Percentiles rank a stretch among this genome's conserved stretches.
These are phyloP conservation scores for Chrysoporthe puriensis DNA, from an alignment of 2,329 filamentous ascomycete species.

Conservation along the genomic window DNA sequence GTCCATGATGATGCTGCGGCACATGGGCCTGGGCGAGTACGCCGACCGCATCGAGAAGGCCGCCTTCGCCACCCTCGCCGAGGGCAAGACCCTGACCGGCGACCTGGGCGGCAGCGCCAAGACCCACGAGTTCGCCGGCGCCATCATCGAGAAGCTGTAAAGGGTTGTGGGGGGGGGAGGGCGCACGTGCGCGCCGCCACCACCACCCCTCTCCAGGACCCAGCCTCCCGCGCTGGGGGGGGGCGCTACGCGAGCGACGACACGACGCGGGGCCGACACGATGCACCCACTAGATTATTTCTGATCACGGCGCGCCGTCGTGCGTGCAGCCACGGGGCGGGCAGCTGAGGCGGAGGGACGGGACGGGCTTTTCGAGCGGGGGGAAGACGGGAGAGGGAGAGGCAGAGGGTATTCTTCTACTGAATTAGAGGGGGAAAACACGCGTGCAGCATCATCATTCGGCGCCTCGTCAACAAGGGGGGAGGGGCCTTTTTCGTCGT, in stretches of 20 bases:
- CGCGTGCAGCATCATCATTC: conserved; percentile 8
- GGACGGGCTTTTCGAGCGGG: background rate
- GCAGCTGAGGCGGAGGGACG: background rate
- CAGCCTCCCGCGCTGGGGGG: too few relatives aligned
- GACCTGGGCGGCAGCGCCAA: conserved; percentile 96
- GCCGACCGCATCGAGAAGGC: conserved; percentile 89
- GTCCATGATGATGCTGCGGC: conserved; percentile 99
- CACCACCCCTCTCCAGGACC: too few relatives aligned
- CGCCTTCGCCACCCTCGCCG: conserved; percentile 90
- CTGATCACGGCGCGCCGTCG: background rate
- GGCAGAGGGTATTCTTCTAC: background rate
- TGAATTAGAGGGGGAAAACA: conserved; percentile 13
- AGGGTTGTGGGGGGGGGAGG: conserved; percentile 14
- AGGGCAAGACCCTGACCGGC: conserved; percentile 95
- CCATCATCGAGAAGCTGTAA: conserved; percentile 78
- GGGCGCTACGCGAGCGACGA: background rate
- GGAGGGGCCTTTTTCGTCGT: background rate
- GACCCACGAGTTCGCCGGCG: conserved; percentile 90
- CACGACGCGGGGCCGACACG: background rate
- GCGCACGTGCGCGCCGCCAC: too few relatives aligned
- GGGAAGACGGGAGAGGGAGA: background rate
- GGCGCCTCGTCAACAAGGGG: conserved; percentile 9
- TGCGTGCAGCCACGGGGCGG: background rate
- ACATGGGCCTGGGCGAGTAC: conserved; percentile 89
- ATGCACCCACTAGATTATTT: background rate